Base-by-base conservation (phyloP, 768 basidiomycete species). In the Sutorius australiensis region DNA sequence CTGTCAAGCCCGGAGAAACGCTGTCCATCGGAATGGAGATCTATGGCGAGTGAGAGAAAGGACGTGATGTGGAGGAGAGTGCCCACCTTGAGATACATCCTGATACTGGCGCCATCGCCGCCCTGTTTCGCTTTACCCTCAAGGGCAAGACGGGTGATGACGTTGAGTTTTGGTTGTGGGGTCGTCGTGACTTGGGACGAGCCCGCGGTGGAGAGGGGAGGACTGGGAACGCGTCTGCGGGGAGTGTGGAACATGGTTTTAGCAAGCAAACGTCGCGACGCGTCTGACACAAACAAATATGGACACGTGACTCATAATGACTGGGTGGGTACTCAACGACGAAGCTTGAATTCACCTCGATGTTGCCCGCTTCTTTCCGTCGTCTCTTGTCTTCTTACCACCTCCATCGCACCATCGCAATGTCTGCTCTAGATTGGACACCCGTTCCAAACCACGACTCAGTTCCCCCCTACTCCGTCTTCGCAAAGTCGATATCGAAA, bases 81-180 rank as follows among this genome's bases (percentile, higher is more conserved):
- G 58, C 68, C 42, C 54, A 87, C 89, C 76, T 87, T 91, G 58
- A 92, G 76, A 70, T 87, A 91, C 77, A 90, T 83, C 59, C 77
- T 83, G 46, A 91, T 79, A 16, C 80, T 72, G 33, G 80, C 86
- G 36, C 82, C 84, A 61, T 88, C 85, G 41, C 79, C 73, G 2
- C 78, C 80, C 50, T 79, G 78, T 67, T 81, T 85, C 19, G 83
- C 82, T 68, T 82, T 84, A 30, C 88, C 89, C 62, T 89, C 86
- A 45, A 91, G 80, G 21, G 82, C 83, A 31, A 90, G 77, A 46
- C 86, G 84, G 43, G 86, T 83, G 3, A 89, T 86, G 14, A 90
- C 72, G 63, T 87, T 88, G 46, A 83, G 61, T 62, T 79, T 83
- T 46, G 75, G 74, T 51, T 72, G 70, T 8, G 74, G 72, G 21